Percentiles rank a stretch among this genome's conserved stretches.
phyloP scores from a whole-genome alignment of 495 filamentous ascomycete species.

The Entonaema liquescens region DNA sequence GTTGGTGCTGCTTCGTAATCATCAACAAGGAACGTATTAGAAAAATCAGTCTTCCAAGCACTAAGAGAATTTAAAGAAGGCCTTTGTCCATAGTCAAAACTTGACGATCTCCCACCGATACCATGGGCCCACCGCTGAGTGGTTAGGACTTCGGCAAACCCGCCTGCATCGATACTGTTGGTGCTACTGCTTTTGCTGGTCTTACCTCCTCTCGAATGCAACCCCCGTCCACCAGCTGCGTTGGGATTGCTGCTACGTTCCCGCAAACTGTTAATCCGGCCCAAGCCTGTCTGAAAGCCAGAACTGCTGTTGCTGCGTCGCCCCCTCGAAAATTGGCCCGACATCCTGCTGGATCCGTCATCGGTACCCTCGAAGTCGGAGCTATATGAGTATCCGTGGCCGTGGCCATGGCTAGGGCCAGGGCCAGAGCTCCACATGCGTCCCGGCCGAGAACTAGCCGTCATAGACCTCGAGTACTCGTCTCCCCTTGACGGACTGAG shows the following conservation, averaged over 20 bases:
- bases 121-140: slow-evolving; percentile 66
- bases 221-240: slow-evolving; percentile 37
- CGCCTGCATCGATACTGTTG: slow-evolving; percentile 73
- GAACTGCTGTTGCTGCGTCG: slow-evolving; percentile 86
- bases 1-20: slow-evolving; percentile 87
- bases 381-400: slow-evolving; percentile 79
- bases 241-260: slow-evolving; percentile 55
- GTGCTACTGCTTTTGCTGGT: slow-evolving; percentile 77
- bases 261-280: slow-evolving; percentile 69
- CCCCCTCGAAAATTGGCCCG: slow-evolving; percentile 65
- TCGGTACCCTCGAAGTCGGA: slow-evolving; percentile 72
- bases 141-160: slow-evolving; percentile 62
- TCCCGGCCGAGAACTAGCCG: slow-evolving; percentile 30
- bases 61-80: slow-evolving; percentile 43
- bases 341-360: slow-evolving; percentile 66
- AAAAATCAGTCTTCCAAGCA: slow-evolving; percentile 57
- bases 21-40: slow-evolving; percentile 57
- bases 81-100: slow-evolving; percentile 74
- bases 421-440: slow-evolving; percentile 43
- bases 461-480: slow-evolving; percentile 40
- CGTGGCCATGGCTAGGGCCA: slow-evolving; percentile 57
- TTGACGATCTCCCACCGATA: slow-evolving; percentile 72
- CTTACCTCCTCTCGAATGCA: slow-evolving; percentile 64
- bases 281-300: slow-evolving; percentile 68
- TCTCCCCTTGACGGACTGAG: slow-evolving; percentile 42